Base-by-base conservation (phyloP, 306 rosid species). In the Rosa lucieae region DNA sequence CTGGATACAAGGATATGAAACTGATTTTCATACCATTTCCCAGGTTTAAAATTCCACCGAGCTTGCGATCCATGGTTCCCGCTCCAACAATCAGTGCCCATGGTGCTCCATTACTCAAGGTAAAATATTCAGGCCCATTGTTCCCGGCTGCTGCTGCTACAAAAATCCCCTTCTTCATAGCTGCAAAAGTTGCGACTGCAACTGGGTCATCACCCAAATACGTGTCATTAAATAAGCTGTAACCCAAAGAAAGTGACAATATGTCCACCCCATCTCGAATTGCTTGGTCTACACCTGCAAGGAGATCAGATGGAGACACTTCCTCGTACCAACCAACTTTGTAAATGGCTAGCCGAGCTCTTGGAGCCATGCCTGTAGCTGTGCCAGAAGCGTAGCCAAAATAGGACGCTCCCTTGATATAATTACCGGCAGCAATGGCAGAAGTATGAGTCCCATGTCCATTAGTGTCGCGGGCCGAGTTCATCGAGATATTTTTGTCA, bases 361-460 rank as follows among this genome's bases (percentile, higher is more conserved):
- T 40, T 5, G 75, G 65, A 1, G 76, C 53, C 23, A 20, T 20
- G 3, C 79, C 79, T 13, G 37, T 43, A 37, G 79, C 71, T 4
- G 51, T 80, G 40, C 76, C 79, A 4, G 20, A 56, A 11, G 52
- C 76, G 18, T 67, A 80, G 29, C 79, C 83, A 18, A 80, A 80
- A 42, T 80, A 80, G 5, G 83, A 80, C 13, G 80, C 80, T 12
- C 84, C 80, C 20, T 55, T 73, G 35, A 68, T 79, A 23, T 35
- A 21, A 35, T 26, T 37, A 15, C 84, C 76, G 0, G 47, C 80
- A 0, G 72, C 80, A 13, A 69, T 81, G 51, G 76, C 75, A 5
- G 80, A 46, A 2, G 76, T 75, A 5, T 81, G 84, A 6, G 76
- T 81, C 12, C 84, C 80, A 53, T 75, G 76, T 43, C 84, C 84